Conservation (phyloP, 192 early-diverging fungal species). For the Spizellomyces punctatus region DNA sequence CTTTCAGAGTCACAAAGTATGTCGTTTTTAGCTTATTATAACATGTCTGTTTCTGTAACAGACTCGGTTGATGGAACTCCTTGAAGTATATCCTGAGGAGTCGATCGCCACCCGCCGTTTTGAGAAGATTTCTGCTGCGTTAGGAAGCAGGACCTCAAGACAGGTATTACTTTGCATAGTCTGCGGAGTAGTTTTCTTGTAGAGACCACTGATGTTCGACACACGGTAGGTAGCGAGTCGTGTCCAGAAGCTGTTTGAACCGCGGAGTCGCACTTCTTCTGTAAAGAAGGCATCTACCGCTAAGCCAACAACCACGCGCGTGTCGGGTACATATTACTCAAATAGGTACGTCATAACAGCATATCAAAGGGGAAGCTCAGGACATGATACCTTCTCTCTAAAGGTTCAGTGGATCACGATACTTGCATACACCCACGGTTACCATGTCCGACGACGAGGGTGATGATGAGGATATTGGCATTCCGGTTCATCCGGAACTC, state of each 20-base stretch:
- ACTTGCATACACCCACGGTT: not conserved
- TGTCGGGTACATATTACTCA: slow-evolving; percentile 24
- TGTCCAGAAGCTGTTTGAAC: not conserved
- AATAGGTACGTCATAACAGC: slow-evolving; percentile 7
- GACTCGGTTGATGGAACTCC: slow-evolving; percentile 20
- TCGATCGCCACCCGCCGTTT: slow-evolving; percentile 13
- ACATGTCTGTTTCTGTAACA: slow-evolving; percentile 1
- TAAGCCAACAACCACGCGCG: slow-evolving; percentile 1
- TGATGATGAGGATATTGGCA: slow-evolving; percentile 1
- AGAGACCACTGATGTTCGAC: not conserved
- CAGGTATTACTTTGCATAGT: slow-evolving; percentile 9
- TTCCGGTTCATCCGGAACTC: slow-evolving; percentile 10
- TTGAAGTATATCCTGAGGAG: slow-evolving; percentile 24
- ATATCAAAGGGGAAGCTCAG: no score
- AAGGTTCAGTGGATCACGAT: slow-evolving; percentile 7
- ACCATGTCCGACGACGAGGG: slow-evolving; percentile 30
- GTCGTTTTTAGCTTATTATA: not conserved
- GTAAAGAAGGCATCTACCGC: not conserved
- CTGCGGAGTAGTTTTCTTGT: not conserved
- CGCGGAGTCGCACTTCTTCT: not conserved
- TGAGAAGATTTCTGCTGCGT: slow-evolving; percentile 27
- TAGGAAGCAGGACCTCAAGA: slow-evolving; percentile 21
- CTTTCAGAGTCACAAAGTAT: not conserved
- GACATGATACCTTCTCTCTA: not conserved
- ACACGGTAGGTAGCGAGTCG: no score